Conservation (phyloP, 192 early-diverging fungal genomes). For the Rhizophlyctis rosea region DNA sequence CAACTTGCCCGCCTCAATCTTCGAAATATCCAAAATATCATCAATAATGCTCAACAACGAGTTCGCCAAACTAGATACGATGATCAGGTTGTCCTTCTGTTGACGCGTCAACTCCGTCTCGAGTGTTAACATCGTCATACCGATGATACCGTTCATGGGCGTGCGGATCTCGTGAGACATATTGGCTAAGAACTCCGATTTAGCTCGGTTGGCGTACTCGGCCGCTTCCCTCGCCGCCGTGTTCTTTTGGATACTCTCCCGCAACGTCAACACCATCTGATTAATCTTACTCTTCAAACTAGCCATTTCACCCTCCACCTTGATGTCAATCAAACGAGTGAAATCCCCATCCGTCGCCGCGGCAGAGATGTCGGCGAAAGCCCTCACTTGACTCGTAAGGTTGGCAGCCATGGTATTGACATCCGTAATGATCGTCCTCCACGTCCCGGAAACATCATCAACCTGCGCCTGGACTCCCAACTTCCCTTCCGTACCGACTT, state of each 20-base stretch:
- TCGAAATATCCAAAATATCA: constrained; percentile 54
- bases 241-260: constrained; percentile 76
- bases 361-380: constrained; percentile 73
- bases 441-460: not conserved
- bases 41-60: constrained; percentile 34
- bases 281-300: constrained; percentile 57
- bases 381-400: constrained; percentile 62
- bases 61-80: constrained; percentile 57
- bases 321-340: constrained; percentile 69
- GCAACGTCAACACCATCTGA: constrained; percentile 75
- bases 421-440: not conserved
- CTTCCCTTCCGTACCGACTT: constrained; percentile 52
- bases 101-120: constrained; percentile 76
- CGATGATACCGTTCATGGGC: constrained; percentile 21
- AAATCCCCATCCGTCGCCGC: constrained; percentile 72
- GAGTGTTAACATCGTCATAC: constrained; percentile 51
- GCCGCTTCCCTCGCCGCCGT: constrained; percentile 74
- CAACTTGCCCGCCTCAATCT: constrained; percentile 58
- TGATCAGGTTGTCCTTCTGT: constrained; percentile 78
- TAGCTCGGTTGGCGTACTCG: constrained; percentile 77
- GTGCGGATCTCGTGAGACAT: constrained; percentile 59
- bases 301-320: constrained; percentile 81
- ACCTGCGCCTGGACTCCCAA: not conserved
- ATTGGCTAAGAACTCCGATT: constrained; percentile 62
- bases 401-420: not conserved